Evolutionary conservation across 2,329 filamentous ascomycete species (phyloP), one percentile per base, ranked within the genome.

Genomic region (Blastomyces parvus): DNA sequence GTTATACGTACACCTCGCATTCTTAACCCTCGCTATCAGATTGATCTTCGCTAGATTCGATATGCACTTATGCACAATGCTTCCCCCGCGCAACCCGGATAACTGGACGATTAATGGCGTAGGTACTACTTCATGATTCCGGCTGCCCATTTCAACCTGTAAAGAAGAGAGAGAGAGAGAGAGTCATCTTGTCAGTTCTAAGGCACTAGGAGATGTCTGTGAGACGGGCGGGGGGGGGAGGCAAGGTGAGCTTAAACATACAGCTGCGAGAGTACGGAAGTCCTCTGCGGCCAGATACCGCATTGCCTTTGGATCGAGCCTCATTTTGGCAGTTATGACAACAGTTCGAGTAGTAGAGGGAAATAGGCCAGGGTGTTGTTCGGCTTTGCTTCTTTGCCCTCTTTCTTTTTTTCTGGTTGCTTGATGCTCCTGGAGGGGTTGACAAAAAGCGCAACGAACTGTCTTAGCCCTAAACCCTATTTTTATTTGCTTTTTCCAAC

Each of bases 51-150:
- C 94, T 61, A 99, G 86, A 61, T 86, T 88, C 30, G 92, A 96
- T 69, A 99, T 97, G 72, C 87, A 88, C 71, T 83, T 89, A 76
- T 94, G 89, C 25, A 96, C 91, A 65, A 90, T 89, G 70, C 83
- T 88, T 67, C 85, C 84, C 63, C 89, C 89, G 63, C 90, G 87
- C 46, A 96, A 84, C 50, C 89, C 88, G 7, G 93, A 86, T 33
- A 96, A 83, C 72, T 90, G 89, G 64, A 88, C 86, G 68, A 99
- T 97, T 67, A 97, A 77, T 3, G 90, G 81, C 17, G 93, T 97
- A 8, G 94, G 94, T 2, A 99, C 93, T 63, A 99, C 84, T 79
- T 99, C 94, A 80, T 99, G 94, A 78, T 97, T 97, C 76, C 90
- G 92, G 77, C 89, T 95, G 72, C 92, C 93, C 78, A 88, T 87